These are phyloP conservation scores for Naganishia friedmannii DNA, from an alignment of 768 basidiomycete genomes.

Conservation along the genomic window DNA sequence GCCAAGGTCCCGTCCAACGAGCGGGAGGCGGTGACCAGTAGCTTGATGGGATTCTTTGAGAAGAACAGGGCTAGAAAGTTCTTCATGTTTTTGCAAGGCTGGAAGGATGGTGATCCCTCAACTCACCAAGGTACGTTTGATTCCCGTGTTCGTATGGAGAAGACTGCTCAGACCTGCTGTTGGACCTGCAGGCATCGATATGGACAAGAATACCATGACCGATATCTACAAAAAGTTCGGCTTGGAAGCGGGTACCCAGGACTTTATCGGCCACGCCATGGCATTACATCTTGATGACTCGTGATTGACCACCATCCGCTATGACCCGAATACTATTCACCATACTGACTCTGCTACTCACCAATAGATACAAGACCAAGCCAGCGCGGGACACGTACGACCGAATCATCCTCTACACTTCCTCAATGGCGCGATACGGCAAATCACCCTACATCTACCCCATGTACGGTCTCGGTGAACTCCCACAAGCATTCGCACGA, in stretches of 20 bases:
- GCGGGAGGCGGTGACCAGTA: constrained; percentile 90
- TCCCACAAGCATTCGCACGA: constrained; percentile 97
- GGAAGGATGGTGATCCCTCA: constrained; percentile 90
- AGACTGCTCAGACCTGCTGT: not conserved
- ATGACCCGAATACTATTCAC: not conserved
- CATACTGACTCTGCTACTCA: constrained; percentile 8
- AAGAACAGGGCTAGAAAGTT: constrained; percentile 97
- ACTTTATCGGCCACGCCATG: constrained; percentile 99
- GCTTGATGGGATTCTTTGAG: constrained; percentile 98
- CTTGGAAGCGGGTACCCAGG: constrained; percentile 92
- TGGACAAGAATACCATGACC: constrained; percentile 89
- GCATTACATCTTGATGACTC: constrained; percentile 96
- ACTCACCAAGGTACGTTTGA: constrained; percentile 80
- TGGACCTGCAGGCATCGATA: constrained; percentile 65
- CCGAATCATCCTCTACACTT: constrained; percentile 93
- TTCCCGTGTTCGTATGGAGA: constrained; percentile 8
- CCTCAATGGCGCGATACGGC: constrained; percentile 97
- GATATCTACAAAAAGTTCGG: constrained; percentile 95
- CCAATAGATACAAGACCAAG: constrained; percentile 80
- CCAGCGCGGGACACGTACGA: constrained; percentile 85
- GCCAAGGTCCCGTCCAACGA: constrained; percentile 97
- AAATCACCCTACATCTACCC: constrained; percentile 99
- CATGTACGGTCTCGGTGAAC: constrained; percentile 95
- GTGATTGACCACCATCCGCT: constrained; percentile 57
- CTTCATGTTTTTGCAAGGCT: constrained; percentile 91